Conservation (phyloP, 805 yeast genomes). For the Barnettozyma botsteinii region DNA sequence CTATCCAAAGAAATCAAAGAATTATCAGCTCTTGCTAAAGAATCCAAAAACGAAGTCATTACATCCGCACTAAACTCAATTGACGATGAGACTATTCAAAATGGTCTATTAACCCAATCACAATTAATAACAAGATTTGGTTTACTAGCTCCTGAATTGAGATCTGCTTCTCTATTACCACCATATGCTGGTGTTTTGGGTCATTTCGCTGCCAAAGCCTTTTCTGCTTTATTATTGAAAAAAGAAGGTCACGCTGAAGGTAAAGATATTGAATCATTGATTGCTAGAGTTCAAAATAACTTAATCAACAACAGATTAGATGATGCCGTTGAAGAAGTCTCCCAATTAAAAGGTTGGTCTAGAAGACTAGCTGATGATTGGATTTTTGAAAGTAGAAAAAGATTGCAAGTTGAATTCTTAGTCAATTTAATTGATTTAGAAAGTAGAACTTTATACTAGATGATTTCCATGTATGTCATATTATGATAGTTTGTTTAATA, state of each 20-base stretch:
- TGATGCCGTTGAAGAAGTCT: constrained; percentile 88
- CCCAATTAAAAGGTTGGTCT: constrained; percentile 88
- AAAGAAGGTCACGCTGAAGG: constrained; percentile 79
- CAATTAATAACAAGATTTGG: constrained; percentile 37
- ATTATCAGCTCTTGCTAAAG: constrained; percentile 32
- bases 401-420: constrained; percentile 81
- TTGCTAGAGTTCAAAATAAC: constrained; percentile 77
- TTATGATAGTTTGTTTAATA: not conserved
- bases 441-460: constrained; percentile 40
- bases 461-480: not conserved
- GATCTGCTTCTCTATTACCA: constrained; percentile 84
- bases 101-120: constrained; percentile 48
- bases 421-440: constrained; percentile 65
- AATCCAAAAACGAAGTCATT: constrained; percentile 41
- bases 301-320: constrained; percentile 72
- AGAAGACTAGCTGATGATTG: constrained; percentile 87
- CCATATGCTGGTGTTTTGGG: constrained; percentile 95
- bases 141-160: constrained; percentile 74
- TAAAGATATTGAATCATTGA: constrained; percentile 80
- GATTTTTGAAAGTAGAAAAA: constrained; percentile 84
- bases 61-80: constrained; percentile 42
- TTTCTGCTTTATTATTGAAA: constrained; percentile 68
- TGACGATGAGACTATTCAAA: constrained; percentile 36
- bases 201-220: constrained; percentile 72
- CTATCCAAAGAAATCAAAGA: constrained; percentile 19